phyloP scores from a whole-genome alignment of 495 filamentous ascomycete species.

The Podospora anserina region DNA sequence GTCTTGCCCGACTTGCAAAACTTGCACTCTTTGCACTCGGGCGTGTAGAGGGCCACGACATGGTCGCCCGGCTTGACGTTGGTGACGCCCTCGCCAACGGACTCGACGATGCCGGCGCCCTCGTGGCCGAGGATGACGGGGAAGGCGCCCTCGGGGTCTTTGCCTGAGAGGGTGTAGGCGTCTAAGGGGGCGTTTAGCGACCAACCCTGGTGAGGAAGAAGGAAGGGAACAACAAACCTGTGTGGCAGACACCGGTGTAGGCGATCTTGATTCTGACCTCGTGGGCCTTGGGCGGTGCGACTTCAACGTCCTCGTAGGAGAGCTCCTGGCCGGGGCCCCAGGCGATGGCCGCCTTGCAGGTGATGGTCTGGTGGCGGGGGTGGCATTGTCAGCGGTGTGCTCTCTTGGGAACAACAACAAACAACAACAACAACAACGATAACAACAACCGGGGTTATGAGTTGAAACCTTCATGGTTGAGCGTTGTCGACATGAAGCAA shows the following conservation, averaged over 20 bases:
- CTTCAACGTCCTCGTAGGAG: slow-evolving; percentile 86
- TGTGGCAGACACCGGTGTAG: slow-evolving; percentile 98
- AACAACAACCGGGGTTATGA: neutral
- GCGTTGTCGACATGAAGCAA: neutral
- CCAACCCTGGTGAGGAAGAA: neutral
- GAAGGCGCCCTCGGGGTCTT: slow-evolving; percentile 98
- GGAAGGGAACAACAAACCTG: slow-evolving; percentile 54
- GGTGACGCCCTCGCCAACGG: slow-evolving; percentile 91
- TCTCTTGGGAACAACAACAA: neutral
- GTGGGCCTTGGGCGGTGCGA: slow-evolving; percentile 83
- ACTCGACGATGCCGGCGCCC: slow-evolving; percentile 95
- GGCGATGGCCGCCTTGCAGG: slow-evolving; percentile 83
- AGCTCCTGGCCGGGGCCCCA: slow-evolving; percentile 93
- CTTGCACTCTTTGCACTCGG: slow-evolving; percentile 96
- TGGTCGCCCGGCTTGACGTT: slow-evolving; percentile 89
- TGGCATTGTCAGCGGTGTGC: neutral
- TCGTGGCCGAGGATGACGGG: slow-evolving; percentile 95
- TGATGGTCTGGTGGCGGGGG: slow-evolving; percentile 43
- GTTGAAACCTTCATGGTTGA: neutral
- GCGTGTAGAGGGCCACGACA: slow-evolving; percentile 95
- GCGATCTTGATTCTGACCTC: slow-evolving; percentile 95
- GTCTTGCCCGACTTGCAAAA: slow-evolving; percentile 99
- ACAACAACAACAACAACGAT: neutral
- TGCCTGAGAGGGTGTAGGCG: slow-evolving; percentile 96
- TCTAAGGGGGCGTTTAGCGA: slow-evolving; percentile 49